A percentile compares a stretch with the other conserved stretches of the same genome.
Conservation (phyloP, 306 rosid genomes). For the Parietaria judaica region DNA sequence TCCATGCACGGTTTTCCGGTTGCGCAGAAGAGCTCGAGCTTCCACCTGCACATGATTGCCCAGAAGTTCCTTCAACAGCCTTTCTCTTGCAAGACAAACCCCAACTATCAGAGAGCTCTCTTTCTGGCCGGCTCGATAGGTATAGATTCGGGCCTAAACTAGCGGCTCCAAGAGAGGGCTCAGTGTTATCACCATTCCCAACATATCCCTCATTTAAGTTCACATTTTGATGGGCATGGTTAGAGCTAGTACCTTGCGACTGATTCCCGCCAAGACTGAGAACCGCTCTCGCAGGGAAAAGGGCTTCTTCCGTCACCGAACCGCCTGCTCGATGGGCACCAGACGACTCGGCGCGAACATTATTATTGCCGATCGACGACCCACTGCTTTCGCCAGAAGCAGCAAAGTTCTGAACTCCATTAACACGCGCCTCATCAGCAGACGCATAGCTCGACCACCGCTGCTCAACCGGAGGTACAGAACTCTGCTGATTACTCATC, state of each 20-base stretch:
- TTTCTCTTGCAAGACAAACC: constrained; percentile 84
- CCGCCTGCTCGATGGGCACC: constrained; percentile 35
- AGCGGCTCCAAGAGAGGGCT: constrained; percentile 39
- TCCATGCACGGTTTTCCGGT: constrained; percentile 43
- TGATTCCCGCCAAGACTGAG: constrained; percentile 34
- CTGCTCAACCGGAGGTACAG: constrained; percentile 43
- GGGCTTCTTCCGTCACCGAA: constrained; percentile 40
- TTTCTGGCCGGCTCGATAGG: constrained; percentile 35
- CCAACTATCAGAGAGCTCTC: constrained; percentile 55
- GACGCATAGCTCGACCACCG: constrained; percentile 50
- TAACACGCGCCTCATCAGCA: constrained; percentile 41
- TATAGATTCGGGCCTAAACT: constrained; percentile 24
- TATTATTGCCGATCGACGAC: constrained; percentile 40
- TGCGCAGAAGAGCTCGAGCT: constrained; percentile 52
- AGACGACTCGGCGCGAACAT: constrained; percentile 35
- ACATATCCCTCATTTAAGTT: constrained; percentile 35
- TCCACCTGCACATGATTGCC: constrained; percentile 46
- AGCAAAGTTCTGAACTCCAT: constrained; percentile 37
- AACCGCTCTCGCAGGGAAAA: constrained; percentile 38
- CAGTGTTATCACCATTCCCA: constrained; percentile 29
- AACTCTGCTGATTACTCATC: constrained; percentile 47
- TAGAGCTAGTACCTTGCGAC: constrained; percentile 59
- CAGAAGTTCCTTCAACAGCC: constrained; percentile 67
- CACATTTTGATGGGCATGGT: constrained; percentile 27
- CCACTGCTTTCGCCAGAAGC: constrained; percentile 55